phyloP scores from a whole-genome alignment of 2,329 filamentous ascomycete species.

The Arthrobotrys conoides region DNA sequence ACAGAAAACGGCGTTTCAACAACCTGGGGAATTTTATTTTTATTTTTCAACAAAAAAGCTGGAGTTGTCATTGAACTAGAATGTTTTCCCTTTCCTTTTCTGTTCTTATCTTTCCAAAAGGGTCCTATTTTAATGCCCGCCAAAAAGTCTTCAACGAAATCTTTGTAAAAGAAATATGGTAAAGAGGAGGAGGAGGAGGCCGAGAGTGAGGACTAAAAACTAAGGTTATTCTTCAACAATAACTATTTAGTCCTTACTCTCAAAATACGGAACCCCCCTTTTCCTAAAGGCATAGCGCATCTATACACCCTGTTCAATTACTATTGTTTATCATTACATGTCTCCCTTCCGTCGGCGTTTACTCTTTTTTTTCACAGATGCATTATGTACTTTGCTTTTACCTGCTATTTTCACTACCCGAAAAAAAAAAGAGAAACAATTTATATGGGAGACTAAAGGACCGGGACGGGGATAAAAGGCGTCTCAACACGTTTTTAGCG shows the following conservation, averaged over 20 bases:
- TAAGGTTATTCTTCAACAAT: conserved; percentile 50
- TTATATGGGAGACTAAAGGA: conserved; percentile 23
- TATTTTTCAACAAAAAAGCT: conserved; percentile 50
- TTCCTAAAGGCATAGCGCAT: conserved; percentile 6
- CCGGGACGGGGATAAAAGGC: conserved; percentile 48
- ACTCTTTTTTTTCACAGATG: not conserved
- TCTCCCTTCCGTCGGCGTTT: conserved; percentile 19
- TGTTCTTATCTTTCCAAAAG: not conserved
- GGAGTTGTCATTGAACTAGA: conserved; percentile 40
- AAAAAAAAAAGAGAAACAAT: conserved; percentile 5
- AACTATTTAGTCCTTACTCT: conserved; percentile 3
- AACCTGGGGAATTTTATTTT: conserved; percentile 30
- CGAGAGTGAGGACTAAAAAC: not conserved
- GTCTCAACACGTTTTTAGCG: conserved; percentile 61
- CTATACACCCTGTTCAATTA: conserved; percentile 7
- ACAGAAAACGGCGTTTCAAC: conserved; percentile 58
- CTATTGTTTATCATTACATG: not conserved
- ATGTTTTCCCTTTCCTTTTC: not conserved
- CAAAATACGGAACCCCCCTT: not conserved
- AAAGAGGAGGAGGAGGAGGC: not conserved
- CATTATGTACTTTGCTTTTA: conserved; percentile 9
- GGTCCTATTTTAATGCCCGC: not conserved
- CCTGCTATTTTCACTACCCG: not conserved
- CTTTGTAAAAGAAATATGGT: not conserved
- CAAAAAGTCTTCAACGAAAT: not conserved